A percentile compares a stretch with the other conserved stretches of the same genome.
Conservation (phyloP, 2,329 filamentous ascomycete genomes). For the Colletotrichum simmondsii region DNA sequence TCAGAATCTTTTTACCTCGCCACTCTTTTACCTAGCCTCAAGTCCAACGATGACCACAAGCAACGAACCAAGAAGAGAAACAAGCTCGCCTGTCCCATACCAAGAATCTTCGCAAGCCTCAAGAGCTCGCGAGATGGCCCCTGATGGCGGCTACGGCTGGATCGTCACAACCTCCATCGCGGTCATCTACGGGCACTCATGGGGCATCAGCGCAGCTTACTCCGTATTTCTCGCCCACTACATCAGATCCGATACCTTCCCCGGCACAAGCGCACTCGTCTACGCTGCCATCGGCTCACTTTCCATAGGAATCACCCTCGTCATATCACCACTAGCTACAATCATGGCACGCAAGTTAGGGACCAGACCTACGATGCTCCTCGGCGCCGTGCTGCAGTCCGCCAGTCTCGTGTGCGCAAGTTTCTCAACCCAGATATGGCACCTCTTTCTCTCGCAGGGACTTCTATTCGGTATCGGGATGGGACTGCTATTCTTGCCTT, state of each 20-base stretch:
- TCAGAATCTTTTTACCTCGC: no score
- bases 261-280: neutral
- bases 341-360: neutral
- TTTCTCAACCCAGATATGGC: neutral
- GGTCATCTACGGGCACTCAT: neutral
- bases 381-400: constrained; percentile 48
- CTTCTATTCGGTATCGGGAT: constrained; percentile 51
- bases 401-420: constrained; percentile 17
- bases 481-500: constrained; percentile 50
- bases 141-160: neutral
- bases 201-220: neutral
- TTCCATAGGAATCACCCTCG: constrained; percentile 20
- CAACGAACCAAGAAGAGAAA: no score
- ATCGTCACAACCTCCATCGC: neutral
- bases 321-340: constrained; percentile 7
- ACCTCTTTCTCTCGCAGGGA: constrained; percentile 53
- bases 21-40: no score
- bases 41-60: no score
- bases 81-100: no score
- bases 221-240: neutral
- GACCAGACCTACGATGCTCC: constrained; percentile 38
- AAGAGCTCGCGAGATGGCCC: no score
- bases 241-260: neutral
- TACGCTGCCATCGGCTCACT: neutral
- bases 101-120: no score